Evolutionary conservation across 192 early-diverging fungal genomes (phyloP).

Genomic region (Coemansia sp.): DNA sequence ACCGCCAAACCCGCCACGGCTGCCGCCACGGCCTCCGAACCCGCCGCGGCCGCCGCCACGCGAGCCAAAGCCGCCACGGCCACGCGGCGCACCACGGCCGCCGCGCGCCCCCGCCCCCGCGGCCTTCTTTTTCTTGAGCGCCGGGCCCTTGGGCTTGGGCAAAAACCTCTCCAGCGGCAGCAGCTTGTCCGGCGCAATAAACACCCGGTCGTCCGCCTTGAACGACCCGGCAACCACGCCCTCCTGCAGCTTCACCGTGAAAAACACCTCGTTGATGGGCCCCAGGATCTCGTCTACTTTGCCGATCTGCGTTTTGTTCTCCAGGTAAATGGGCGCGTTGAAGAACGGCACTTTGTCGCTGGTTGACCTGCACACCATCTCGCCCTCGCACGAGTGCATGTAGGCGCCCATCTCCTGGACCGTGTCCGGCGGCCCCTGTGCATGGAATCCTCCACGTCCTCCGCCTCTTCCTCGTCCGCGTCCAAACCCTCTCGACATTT

Average conservation of each 20-base stretch:
- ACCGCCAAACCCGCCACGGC: slow-evolving; percentile 49
- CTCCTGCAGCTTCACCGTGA: slow-evolving; percentile 94
- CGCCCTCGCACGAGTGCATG: slow-evolving; percentile 93
- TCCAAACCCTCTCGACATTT: slow-evolving; percentile 47
- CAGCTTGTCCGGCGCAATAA: slow-evolving; percentile 89
- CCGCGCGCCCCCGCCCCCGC: slow-evolving; percentile 64
- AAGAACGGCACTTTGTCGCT: slow-evolving; percentile 96
- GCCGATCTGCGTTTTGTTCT: slow-evolving; percentile 98
- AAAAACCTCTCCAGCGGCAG: slow-evolving; percentile 95
- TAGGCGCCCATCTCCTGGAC: slow-evolving; percentile 84
- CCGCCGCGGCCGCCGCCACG: slow-evolving; percentile 54
- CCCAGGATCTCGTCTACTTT: slow-evolving; percentile 99
- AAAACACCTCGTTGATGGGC: slow-evolving; percentile 95
- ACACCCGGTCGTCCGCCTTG: slow-evolving; percentile 88
- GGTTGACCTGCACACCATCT: slow-evolving; percentile 92
- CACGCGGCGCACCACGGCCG: slow-evolving; percentile 32
- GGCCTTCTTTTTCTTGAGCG: slow-evolving; percentile 59
- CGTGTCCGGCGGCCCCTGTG: slow-evolving; percentile 68
- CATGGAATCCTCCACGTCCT: slow-evolving; percentile 52
- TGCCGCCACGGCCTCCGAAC: slow-evolving; percentile 48
- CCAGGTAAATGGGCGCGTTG: slow-evolving; percentile 96
- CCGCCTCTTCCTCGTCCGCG: slow-evolving; percentile 40
- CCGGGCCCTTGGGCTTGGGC: slow-evolving; percentile 80
- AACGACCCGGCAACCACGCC: slow-evolving; percentile 91
- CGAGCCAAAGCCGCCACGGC: slow-evolving; percentile 49